Percentiles rank a stretch among this genome's conserved stretches.
Evolutionary conservation across 495 filamentous ascomycete species (phyloP).

Genomic region (Polyplosphaeria fusca): DNA sequence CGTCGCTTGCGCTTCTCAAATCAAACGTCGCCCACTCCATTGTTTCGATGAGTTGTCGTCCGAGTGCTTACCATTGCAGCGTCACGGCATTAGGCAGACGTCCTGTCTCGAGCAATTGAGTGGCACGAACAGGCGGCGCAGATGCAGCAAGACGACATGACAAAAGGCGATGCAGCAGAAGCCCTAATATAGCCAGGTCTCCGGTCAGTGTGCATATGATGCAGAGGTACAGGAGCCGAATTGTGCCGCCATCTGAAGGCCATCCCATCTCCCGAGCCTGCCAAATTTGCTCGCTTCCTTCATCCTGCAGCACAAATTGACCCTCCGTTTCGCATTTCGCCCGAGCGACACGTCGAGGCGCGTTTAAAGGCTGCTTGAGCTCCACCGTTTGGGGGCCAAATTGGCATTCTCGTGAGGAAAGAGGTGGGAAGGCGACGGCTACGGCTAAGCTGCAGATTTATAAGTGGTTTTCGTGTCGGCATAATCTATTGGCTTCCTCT

Average conservation of each 20-base stretch:
- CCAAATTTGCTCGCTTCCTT: constrained; percentile 4
- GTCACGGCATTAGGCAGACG: constrained; percentile 20
- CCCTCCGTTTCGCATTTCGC: constrained; percentile 10
- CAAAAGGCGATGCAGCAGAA: no score
- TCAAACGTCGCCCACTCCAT: not conserved
- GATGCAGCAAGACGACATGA: not conserved
- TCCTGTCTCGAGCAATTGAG: not conserved
- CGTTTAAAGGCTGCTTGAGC: not conserved
- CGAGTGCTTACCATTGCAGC: constrained; percentile 6
- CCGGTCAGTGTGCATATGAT: no score
- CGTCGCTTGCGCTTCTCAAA: not conserved
- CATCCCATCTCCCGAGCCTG: not conserved
- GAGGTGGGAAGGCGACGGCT: constrained; percentile 15
- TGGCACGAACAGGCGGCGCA: not conserved
- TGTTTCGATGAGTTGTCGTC: constrained; percentile 4
- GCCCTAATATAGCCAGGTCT: no score
- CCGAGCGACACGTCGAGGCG: not conserved
- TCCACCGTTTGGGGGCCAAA: constrained; percentile 22
- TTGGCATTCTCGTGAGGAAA: not conserved
- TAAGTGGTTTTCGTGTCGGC: constrained; percentile 32
- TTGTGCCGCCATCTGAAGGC: constrained; percentile 16
- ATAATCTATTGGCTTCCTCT: constrained; percentile 31
- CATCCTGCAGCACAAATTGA: not conserved
- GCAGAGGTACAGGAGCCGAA: not conserved
- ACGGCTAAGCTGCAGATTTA: constrained; percentile 24